phyloP scores from a whole-genome alignment of 2,329 filamentous ascomycete species.

The Pseudogymnoascus sp. region DNA sequence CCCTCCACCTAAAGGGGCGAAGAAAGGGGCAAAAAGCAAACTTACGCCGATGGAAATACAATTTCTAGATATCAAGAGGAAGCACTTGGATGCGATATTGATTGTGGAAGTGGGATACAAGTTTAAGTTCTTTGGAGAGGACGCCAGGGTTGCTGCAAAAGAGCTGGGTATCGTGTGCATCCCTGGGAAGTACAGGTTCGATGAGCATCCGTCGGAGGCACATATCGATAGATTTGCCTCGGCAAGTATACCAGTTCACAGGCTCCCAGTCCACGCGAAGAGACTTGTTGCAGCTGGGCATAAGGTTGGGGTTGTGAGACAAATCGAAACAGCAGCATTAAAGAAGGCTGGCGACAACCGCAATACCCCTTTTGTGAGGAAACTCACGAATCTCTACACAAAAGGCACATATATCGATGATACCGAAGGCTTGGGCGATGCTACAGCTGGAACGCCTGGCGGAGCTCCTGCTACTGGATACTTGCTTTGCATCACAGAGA shows the following conservation, averaged over 20 bases:
- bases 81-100: slow-evolving; percentile 80
- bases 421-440: slow-evolving; percentile 64
- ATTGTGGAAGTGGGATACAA: slow-evolving; percentile 97
- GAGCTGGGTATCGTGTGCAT: slow-evolving; percentile 94
- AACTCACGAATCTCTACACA: slow-evolving; percentile 93
- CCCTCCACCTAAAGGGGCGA: slow-evolving; percentile 44
- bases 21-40: slow-evolving; percentile 68
- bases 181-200: slow-evolving; percentile 87
- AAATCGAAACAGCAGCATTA: slow-evolving; percentile 88
- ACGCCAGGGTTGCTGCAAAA: slow-evolving; percentile 81
- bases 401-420: slow-evolving; percentile 98
- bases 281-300: slow-evolving; percentile 84
- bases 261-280: slow-evolving; percentile 88
- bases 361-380: slow-evolving; percentile 83
- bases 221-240: slow-evolving; percentile 89
- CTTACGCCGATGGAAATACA: slow-evolving; percentile 93
- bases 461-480: slow-evolving; percentile 66
- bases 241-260: slow-evolving; percentile 88
- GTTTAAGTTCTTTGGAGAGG: slow-evolving; percentile 93
- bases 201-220: slow-evolving; percentile 88
- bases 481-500: slow-evolving; percentile 84
- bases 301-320: slow-evolving; percentile 91
- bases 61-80: slow-evolving; percentile 85
- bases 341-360: slow-evolving; percentile 94
- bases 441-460: slow-evolving; percentile 45